Evolutionary conservation across 2,329 filamentous ascomycete genomes (phyloP).

Genomic region (Thielaviopsis ethacetica): DNA sequence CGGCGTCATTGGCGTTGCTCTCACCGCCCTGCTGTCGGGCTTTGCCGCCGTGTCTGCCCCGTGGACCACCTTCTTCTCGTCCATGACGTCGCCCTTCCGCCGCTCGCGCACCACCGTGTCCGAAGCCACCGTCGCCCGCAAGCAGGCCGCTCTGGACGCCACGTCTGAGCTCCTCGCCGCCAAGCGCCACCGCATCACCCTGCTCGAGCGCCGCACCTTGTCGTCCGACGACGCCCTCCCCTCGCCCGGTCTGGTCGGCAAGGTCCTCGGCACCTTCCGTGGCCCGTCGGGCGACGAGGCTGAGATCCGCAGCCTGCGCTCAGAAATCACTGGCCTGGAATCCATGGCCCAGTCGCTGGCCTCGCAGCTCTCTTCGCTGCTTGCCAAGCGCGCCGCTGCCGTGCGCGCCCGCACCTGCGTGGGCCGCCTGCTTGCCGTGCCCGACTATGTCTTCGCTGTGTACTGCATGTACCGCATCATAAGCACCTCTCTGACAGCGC

Average conservation of each 20-base stretch:
- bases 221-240: constrained; percentile 15
- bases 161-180: constrained; percentile 63
- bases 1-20: constrained; percentile 67
- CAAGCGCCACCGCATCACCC: constrained; percentile 57
- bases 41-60: constrained; percentile 79
- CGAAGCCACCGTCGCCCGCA: constrained; percentile 58
- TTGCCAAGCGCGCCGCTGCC: constrained; percentile 44
- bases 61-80: constrained; percentile 59
- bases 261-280: constrained; percentile 55
- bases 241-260: constrained; percentile 46
- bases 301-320: constrained; percentile 45
- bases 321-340: constrained; percentile 66
- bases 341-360: constrained; percentile 61
- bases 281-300: constrained; percentile 42
- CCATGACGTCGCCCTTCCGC: constrained; percentile 30
- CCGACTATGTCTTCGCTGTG: constrained; percentile 52
- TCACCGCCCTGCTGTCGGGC: constrained; percentile 78
- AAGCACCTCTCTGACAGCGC: constrained; percentile 51
- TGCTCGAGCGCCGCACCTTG: constrained; percentile 41
- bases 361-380: constrained; percentile 44
- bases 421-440: constrained; percentile 47
- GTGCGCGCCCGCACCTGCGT: constrained; percentile 49
- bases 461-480: constrained; percentile 77
- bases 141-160: constrained; percentile 62
- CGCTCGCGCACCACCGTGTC: constrained; percentile 39